These are phyloP conservation scores for Phytophthora macrochlamydospora DNA, from an alignment of 352 stramenopile genomes.

Conservation along the genomic window DNA sequence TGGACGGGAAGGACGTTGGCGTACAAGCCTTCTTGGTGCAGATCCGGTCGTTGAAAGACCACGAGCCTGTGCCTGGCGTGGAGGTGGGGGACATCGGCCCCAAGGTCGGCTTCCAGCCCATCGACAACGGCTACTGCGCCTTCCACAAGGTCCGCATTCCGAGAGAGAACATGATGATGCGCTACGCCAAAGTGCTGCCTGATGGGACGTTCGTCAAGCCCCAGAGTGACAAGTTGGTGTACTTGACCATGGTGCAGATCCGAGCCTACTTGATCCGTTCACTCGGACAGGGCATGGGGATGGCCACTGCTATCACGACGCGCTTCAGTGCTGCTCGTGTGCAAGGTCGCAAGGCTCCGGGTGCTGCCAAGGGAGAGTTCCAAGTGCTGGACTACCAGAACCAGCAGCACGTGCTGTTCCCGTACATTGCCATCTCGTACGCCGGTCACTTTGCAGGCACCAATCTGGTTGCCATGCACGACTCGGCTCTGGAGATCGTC, in stretches of 20 bases:
- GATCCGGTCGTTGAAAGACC: slow-evolving; percentile 22
- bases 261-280: slow-evolving; percentile 27
- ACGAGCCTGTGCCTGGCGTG: slow-evolving; percentile 16
- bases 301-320: slow-evolving; percentile 42
- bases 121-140: slow-evolving; percentile 26
- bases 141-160: slow-evolving; percentile 27
- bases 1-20: slow-evolving; percentile 13
- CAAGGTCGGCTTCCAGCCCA: slow-evolving; percentile 24
- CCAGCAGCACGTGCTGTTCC: slow-evolving; percentile 51
- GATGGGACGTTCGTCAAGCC: slow-evolving; percentile 67
- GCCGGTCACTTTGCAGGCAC: neutral
- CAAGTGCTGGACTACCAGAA: slow-evolving; percentile 65
- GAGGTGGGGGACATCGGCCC: slow-evolving; percentile 26
- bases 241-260: slow-evolving; percentile 56
- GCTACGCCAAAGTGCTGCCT: slow-evolving; percentile 41
- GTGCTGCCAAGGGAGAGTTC: slow-evolving; percentile 32
- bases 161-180: slow-evolving; percentile 29
- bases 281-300: neutral
- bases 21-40: slow-evolving; percentile 26
- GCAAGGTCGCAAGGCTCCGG: slow-evolving; percentile 34
- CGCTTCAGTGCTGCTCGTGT: slow-evolving; percentile 52
- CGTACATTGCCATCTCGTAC: slow-evolving; percentile 34
- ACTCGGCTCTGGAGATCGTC: slow-evolving; percentile 21
- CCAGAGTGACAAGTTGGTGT: slow-evolving; percentile 68
- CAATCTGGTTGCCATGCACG: slow-evolving; percentile 10